Evolutionary conservation across 805 yeast species (phyloP).

Genomic region (Lipomyces chichibuensis): DNA sequence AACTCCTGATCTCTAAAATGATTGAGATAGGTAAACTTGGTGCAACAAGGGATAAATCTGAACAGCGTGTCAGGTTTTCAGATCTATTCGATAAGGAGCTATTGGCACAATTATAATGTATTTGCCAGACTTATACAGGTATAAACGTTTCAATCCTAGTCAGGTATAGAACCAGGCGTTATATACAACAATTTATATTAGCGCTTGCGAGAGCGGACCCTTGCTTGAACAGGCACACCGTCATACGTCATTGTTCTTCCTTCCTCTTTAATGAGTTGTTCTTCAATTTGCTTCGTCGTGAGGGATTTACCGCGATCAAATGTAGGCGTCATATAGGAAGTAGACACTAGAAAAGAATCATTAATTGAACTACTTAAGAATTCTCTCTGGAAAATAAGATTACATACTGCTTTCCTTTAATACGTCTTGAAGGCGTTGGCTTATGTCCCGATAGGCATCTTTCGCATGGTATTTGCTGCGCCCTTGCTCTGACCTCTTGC

Average conservation of each 20-base stretch:
- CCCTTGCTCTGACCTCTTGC: background rate
- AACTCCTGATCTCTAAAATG: constrained; percentile 26
- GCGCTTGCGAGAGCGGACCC: background rate
- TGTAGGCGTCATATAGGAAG: constrained; percentile 2
- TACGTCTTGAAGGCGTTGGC: constrained; percentile 2
- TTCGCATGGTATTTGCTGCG: background rate
- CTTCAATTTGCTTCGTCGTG: background rate
- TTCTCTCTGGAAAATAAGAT: background rate
- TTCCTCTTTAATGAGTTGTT: background rate
- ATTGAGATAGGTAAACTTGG: constrained; percentile 23
- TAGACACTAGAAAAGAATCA: background rate
- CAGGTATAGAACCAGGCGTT: background rate
- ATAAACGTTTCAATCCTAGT: background rate
- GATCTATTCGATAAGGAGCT: background rate
- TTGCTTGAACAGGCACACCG: background rate
- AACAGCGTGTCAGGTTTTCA: constrained; percentile 5
- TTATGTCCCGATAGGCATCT: background rate
- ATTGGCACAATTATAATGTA: background rate
- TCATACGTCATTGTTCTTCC: background rate
- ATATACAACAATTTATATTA: background rate
- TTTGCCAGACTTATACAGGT: background rate
- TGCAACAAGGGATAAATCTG: constrained; percentile 34
- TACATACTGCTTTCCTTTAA: constrained; percentile 4
- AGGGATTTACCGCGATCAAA: background rate
- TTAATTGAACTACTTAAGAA: background rate